phyloP scores from a whole-genome alignment of 441 rosid species.

The Kokia cookei region DNA sequence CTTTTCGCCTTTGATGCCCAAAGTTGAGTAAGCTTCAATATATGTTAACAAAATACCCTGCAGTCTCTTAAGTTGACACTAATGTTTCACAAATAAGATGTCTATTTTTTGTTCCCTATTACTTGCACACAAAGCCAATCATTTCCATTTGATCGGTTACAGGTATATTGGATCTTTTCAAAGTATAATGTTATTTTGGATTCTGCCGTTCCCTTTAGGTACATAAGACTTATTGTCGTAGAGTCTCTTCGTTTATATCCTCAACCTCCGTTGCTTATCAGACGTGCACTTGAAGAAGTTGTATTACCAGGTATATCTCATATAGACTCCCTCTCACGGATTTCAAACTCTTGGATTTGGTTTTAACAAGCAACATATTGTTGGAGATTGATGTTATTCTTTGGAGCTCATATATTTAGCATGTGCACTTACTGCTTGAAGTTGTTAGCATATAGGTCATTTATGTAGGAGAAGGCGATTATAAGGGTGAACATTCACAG shows the following conservation, averaged over 20 bases:
- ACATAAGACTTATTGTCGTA: slow-evolving; percentile 69
- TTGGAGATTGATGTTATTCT: neutral
- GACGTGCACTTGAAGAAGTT: slow-evolving; percentile 74
- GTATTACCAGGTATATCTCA: slow-evolving; percentile 63
- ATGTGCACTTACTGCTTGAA: neutral
- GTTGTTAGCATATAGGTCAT: neutral
- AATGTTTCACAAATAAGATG: no score
- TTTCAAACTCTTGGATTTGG: neutral
- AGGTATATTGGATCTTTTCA: neutral
- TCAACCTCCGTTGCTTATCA: slow-evolving; percentile 87
- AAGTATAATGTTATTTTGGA: neutral
- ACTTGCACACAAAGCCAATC: neutral
- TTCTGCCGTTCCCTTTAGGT: slow-evolving; percentile 39
- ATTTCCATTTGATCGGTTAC: neutral
- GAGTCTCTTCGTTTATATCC: slow-evolving; percentile 94
- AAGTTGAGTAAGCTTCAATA: neutral
- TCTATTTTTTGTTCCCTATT: neutral
- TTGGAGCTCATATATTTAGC: neutral
- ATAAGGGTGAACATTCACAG: neutral
- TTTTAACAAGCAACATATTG: neutral
- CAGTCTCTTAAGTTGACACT: neutral
- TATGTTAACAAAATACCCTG: neutral
- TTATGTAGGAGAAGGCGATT: neutral
- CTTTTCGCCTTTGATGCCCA: neutral
- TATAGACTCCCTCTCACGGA: neutral